These are phyloP conservation scores for Spergularia marina DNA, from an alignment of 148 eudicot genomes.

Conservation along the genomic window DNA sequence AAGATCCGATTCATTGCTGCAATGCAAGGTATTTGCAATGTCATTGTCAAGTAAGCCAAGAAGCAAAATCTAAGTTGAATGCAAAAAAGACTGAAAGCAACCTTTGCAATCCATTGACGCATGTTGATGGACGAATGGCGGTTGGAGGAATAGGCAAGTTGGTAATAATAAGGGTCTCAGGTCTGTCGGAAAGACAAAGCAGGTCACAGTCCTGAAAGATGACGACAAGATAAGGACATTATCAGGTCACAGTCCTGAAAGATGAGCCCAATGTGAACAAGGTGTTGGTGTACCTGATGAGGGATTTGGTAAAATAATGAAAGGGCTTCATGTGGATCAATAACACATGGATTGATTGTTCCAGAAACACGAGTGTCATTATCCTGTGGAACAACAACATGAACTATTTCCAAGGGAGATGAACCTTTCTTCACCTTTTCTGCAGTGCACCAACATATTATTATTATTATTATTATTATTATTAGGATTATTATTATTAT, in stretches of 20 bases:
- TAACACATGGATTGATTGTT: slow-evolving; percentile 25
- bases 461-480: too few relatives aligned
- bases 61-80: neutral
- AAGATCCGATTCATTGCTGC: slow-evolving; percentile 82
- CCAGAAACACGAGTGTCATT: slow-evolving; percentile 39
- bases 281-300: slow-evolving; percentile 67
- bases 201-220: slow-evolving; percentile 71
- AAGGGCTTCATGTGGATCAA: slow-evolving; percentile 56
- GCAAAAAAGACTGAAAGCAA: slow-evolving; percentile 18
- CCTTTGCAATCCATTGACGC: slow-evolving; percentile 79
- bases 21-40: slow-evolving; percentile 25
- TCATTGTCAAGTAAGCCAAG: too few relatives aligned
- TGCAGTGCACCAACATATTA: too few relatives aligned
- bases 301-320: slow-evolving; percentile 62
- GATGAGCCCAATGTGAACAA: too few relatives aligned
- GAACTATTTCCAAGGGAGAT: slow-evolving; percentile 42
- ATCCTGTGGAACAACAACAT: slow-evolving; percentile 47
- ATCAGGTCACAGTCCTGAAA: too few relatives aligned
- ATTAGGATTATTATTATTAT: too few relatives aligned
- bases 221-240: too few relatives aligned
- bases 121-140: slow-evolving; percentile 79
- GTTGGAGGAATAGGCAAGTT: slow-evolving; percentile 73
- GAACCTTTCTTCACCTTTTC: slow-evolving; percentile 73
- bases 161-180: slow-evolving; percentile 72
- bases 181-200: slow-evolving; percentile 69